Percentiles rank a stretch among this genome's conserved stretches.
Conservation (phyloP, 208 protist species). For the Wallacemonas sp. region DNA sequence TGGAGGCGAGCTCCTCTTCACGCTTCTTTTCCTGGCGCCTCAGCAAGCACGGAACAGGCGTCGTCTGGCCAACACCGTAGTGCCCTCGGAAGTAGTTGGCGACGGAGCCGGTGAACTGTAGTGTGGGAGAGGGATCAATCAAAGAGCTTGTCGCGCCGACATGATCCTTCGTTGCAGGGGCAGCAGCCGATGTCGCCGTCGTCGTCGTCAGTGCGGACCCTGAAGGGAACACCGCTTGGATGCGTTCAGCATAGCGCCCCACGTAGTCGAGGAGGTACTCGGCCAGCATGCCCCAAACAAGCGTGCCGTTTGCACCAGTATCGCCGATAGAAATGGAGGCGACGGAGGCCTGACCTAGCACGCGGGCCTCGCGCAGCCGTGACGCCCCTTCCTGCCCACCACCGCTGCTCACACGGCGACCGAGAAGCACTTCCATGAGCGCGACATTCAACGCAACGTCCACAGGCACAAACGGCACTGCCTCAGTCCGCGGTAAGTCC, state of each 20-base stretch:
- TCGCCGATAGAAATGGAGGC: not conserved
- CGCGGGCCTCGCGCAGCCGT: not conserved
- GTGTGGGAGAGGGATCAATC: not conserved
- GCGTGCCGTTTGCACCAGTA: not conserved
- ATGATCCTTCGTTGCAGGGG: no score
- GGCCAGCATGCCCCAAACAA: slow-evolving; percentile 80
- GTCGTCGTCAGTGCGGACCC: slow-evolving; percentile 8
- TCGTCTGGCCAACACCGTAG: slow-evolving; percentile 29
- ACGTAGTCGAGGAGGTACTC: slow-evolving; percentile 82
- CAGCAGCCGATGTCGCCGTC: slow-evolving; percentile 6
- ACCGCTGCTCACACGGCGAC: no score
- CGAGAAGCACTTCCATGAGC: slow-evolving; percentile 12
- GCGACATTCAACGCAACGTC: slow-evolving; percentile 63
- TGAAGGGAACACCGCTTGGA: slow-evolving; percentile 30
- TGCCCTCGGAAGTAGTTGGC: slow-evolving; percentile 14
- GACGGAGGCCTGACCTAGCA: not conserved
- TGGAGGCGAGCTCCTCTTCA: slow-evolving; percentile 8
- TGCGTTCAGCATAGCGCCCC: slow-evolving; percentile 25
- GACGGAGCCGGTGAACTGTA: slow-evolving; percentile 18
- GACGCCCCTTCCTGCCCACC: not conserved
- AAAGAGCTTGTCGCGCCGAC: no score
- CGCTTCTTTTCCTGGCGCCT: slow-evolving; percentile 1
- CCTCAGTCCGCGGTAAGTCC: slow-evolving; percentile 33
- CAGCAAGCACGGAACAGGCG: slow-evolving; percentile 21
- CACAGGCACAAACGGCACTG: slow-evolving; percentile 45